Evolutionary conservation across 202 grass and related monocot genomes (phyloP).

Genomic region (Carex sylvatica): DNA sequence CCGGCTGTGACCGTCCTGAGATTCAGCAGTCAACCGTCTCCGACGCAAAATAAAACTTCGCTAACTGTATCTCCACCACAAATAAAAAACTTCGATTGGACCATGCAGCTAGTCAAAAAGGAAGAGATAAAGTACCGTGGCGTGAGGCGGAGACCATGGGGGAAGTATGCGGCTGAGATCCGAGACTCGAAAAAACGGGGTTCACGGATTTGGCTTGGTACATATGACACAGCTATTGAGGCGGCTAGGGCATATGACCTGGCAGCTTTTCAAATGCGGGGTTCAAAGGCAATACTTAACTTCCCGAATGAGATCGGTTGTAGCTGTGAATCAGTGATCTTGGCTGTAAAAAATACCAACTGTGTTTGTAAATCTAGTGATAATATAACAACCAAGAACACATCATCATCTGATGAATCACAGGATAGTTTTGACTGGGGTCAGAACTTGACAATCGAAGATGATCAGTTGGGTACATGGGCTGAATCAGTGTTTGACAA

Average conservation of each 20-base stretch:
- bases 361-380: not conserved
- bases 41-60: not conserved
- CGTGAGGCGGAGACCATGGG: constrained; percentile 47
- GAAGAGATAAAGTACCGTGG: constrained; percentile 40
- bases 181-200: constrained; percentile 58
- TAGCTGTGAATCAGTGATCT: not conserved
- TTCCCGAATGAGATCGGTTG: constrained; percentile 71
- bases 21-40: not conserved
- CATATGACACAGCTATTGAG: constrained; percentile 63
- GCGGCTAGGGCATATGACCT: constrained; percentile 76
- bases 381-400: not conserved
- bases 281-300: constrained; percentile 81
- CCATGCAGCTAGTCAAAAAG: not conserved
- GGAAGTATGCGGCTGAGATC: constrained; percentile 79
- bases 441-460: not conserved
- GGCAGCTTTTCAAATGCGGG: constrained; percentile 70
- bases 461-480: not conserved
- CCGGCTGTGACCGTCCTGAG: not conserved
- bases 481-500: not conserved
- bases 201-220: constrained; percentile 76
- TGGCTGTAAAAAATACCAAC: not conserved
- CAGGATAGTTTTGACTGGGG: constrained; percentile 8
- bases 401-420: constrained; percentile 9
- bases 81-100: not conserved
- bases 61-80: not conserved